phyloP scores from a whole-genome alignment of 441 rosid species.

The Adansonia rubrostipa region DNA sequence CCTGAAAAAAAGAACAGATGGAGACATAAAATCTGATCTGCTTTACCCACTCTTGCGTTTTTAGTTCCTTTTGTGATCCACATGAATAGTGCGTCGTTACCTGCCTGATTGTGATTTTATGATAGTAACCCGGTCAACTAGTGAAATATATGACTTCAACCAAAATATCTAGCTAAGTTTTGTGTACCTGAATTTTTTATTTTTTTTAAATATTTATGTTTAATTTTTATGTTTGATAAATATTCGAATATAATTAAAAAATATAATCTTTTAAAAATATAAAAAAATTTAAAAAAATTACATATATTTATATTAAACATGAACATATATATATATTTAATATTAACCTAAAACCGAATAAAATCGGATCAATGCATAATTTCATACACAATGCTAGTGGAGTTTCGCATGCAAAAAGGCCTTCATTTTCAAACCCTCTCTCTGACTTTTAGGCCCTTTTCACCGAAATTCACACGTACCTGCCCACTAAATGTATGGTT shows the following conservation, averaged over 20 bases:
- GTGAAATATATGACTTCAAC: neutral
- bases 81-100: neutral
- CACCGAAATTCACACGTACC: constrained; percentile 20
- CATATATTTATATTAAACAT: too few species aligned
- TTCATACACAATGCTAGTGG: neutral
- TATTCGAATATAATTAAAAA: too few species aligned
- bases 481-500: neutral
- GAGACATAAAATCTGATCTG: constrained; percentile 11
- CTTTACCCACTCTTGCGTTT: neutral
- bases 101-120: constrained; percentile 12
- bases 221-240: neutral
- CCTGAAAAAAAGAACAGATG: neutral
- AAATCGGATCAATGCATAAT: too few species aligned
- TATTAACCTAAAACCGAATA: too few species aligned
- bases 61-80: constrained; percentile 1
- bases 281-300: too few species aligned
- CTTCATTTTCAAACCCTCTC: constrained; percentile 18
- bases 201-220: neutral
- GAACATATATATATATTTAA: too few species aligned
- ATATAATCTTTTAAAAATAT: too few species aligned
- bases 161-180: neutral
- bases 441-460: neutral
- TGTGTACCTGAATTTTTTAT: neutral
- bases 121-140: neutral
- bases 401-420: neutral